phyloP scores from a whole-genome alignment of 371 early-diverging fungal genomes.

The Apophysomyces ossiformis region DNA sequence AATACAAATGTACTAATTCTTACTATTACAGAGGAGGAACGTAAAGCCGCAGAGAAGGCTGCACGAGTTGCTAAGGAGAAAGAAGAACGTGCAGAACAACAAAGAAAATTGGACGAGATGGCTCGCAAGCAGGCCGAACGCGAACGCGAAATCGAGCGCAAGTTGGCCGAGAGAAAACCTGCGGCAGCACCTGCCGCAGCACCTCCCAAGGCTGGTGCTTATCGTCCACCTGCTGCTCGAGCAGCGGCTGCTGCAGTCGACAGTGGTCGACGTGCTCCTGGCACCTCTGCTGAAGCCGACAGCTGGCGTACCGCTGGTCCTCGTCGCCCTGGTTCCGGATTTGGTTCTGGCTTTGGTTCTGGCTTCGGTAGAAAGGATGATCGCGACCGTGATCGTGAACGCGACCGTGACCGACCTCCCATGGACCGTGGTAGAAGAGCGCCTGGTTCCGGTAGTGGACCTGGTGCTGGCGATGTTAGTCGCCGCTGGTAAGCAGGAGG shows the following conservation, averaged over 20 bases:
- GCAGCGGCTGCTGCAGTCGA: not conserved
- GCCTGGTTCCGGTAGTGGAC: not conserved
- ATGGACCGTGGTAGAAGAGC: slow-evolving; percentile 4
- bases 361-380: not conserved
- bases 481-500: slow-evolving; percentile 1
- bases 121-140: slow-evolving; percentile 46
- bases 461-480: not conserved
- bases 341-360: not conserved
- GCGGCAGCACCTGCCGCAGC: slow-evolving; percentile 14
- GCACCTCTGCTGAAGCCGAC: slow-evolving; percentile 14
- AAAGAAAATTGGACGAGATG: slow-evolving; percentile 39
- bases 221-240: not conserved
- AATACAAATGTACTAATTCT: not conserved
- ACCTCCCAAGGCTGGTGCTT: slow-evolving; percentile 19
- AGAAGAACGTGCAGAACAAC: slow-evolving; percentile 32
- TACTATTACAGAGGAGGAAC: slow-evolving; percentile 35
- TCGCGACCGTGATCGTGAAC: not conserved
- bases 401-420: slow-evolving; percentile 1
- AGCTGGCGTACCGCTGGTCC: slow-evolving; percentile 19
- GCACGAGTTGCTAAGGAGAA: slow-evolving; percentile 32
- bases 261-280: not conserved
- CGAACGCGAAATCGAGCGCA: slow-evolving; percentile 48
- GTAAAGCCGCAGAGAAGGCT: slow-evolving; percentile 32
- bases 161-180: slow-evolving; percentile 18
- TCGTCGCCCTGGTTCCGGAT: slow-evolving; percentile 1